Conservation (phyloP, 139 green algal species). For the Ostreobium quekettii region DNA sequence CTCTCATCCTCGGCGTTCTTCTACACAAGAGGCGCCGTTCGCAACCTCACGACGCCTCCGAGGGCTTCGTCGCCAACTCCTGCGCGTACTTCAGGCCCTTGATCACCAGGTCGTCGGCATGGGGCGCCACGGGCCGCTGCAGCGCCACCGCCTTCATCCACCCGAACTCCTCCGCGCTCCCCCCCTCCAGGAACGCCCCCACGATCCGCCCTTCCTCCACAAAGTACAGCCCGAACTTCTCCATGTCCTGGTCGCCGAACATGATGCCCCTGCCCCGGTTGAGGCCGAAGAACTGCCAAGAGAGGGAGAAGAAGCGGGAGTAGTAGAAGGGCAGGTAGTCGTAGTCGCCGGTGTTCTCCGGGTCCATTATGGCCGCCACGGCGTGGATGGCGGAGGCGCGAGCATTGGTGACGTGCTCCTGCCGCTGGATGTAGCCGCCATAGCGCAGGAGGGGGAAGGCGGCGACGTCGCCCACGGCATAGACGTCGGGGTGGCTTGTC, state of each 20-base stretch:
- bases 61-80: too few relatives aligned
- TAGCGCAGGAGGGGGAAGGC: slow-evolving; percentile 64
- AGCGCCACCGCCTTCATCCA: slow-evolving; percentile 52
- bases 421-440: slow-evolving; percentile 39
- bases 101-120: background rate
- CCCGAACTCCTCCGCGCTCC: slow-evolving; percentile 56
- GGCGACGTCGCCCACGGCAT: slow-evolving; percentile 84
- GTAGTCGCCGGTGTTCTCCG: slow-evolving; percentile 40
- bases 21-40: too few relatives aligned
- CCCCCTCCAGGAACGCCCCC: slow-evolving; percentile 76
- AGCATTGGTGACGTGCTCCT: slow-evolving; percentile 80
- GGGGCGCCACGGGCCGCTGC: slow-evolving; percentile 18
- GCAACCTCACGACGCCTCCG: too few relatives aligned
- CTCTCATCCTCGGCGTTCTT: too few relatives aligned
- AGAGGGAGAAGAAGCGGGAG: slow-evolving; percentile 74
- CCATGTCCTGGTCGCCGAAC: slow-evolving; percentile 40
- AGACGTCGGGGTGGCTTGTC: slow-evolving; percentile 64
- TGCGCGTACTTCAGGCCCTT: too few relatives aligned
- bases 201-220: slow-evolving; percentile 64
- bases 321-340: slow-evolving; percentile 96
- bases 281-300: slow-evolving; percentile 73
- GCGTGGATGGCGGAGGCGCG: slow-evolving; percentile 46
- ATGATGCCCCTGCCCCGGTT: slow-evolving; percentile 37
- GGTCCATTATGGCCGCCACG: slow-evolving; percentile 32
- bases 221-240: slow-evolving; percentile 83